Percentiles rank a stretch among this genome's conserved stretches.
Conservation (phyloP, 2,329 filamentous ascomycete species). For the Aureobasidium melanogenum region DNA sequence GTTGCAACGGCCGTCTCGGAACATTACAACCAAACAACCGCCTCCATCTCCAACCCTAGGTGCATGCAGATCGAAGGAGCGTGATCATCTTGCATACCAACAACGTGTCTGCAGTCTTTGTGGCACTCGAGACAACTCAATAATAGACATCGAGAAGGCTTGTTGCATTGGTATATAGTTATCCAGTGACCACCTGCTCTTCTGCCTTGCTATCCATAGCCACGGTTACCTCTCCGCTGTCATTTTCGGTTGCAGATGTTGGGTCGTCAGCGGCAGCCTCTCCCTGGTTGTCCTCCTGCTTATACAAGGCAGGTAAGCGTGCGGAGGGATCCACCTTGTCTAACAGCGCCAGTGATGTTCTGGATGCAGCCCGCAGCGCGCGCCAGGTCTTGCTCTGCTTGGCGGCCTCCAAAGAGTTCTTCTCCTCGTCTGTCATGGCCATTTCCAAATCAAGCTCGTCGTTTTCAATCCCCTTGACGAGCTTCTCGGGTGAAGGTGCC, state of each 20-base stretch:
- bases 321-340: slow-evolving; percentile 82
- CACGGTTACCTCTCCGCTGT: slow-evolving; percentile 12
- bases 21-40: slow-evolving; percentile 6
- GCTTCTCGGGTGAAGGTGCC: slow-evolving; percentile 60
- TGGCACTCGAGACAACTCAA: background rate
- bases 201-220: slow-evolving; percentile 11
- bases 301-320: slow-evolving; percentile 49
- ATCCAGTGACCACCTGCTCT: background rate
- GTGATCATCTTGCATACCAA: slow-evolving; percentile 9
- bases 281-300: slow-evolving; percentile 19
- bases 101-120: background rate
- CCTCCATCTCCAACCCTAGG: slow-evolving; percentile 5
- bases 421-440: slow-evolving; percentile 57
- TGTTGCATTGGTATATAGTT: slow-evolving; percentile 3
- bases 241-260: background rate
- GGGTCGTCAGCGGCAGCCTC: slow-evolving; percentile 7
- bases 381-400: slow-evolving; percentile 90
- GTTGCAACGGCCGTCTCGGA: slow-evolving; percentile 7
- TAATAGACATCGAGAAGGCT: background rate
- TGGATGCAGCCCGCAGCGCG: slow-evolving; percentile 70
- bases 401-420: slow-evolving; percentile 51
- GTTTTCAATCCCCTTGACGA: slow-evolving; percentile 63
- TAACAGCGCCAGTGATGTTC: slow-evolving; percentile 64
- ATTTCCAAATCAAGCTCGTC: slow-evolving; percentile 84
- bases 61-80: slow-evolving; percentile 5